Base-by-base conservation (phyloP, 495 filamentous ascomycete genomes). In the Monascus purpureus region DNA sequence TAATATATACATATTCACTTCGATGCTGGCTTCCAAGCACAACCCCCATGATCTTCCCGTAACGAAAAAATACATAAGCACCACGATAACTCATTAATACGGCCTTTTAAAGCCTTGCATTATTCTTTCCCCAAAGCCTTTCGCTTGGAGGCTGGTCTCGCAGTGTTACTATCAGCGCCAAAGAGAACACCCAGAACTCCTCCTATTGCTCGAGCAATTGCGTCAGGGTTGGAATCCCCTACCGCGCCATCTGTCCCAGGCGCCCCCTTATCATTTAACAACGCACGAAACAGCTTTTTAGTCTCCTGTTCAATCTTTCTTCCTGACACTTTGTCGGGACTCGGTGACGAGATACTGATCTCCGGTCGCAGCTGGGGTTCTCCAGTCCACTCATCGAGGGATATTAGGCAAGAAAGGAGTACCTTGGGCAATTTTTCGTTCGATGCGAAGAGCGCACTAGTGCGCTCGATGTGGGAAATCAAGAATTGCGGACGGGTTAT, bases 351-450 rank as follows among this genome's bases (percentile, higher is more conserved):
- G 25, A 65, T 33, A 25, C 47, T 57, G 29, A 61, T 44, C 16
- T 50, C 47, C 1, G 59, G 49, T 27, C 38, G 39, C 7, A 65
- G 41, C 29, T 51, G 54, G 11, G 55, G 58, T 35, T 52, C 57
- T 28, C 59, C 50, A 25, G 55, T 58, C 61, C 51, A 67, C 19
- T 53, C 57, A 35, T 58, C 58, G 22, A 59, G 41, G 17, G 22
- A 35, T 32, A 59, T 41, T 8, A 39, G 39, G 38, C 50, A 65
- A 14, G 50, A 45, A 15, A 67, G 35, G 27, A 57, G 43, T 3
- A 53, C 43, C 19, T 31, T 47, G 25, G 39, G 41, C 6, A 33
- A 29, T 17, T 20, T 40, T 11, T 14, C 22, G 3, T 43, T 49
- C 3, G 46, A 38, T 15, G 45, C 40, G 29, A 69, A 51, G n/a